A percentile compares a stretch with the other conserved stretches of the same genome.
Evolutionary conservation across 2,329 filamentous ascomycete species (phyloP).

Genomic region (Sclerotinia minor): DNA sequence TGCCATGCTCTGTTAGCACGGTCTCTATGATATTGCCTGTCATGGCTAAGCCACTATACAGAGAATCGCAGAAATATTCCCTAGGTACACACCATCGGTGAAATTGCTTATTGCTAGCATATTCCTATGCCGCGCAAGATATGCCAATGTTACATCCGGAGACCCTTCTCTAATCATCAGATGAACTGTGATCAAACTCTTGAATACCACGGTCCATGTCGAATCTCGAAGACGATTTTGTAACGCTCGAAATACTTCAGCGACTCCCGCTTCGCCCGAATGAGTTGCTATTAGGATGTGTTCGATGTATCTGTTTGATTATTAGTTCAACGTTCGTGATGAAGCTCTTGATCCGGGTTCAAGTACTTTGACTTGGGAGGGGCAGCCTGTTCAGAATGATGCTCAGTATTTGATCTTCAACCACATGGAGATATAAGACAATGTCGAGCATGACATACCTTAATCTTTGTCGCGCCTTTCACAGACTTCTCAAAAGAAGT

Average conservation of each 20-base stretch:
- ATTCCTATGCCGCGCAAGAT: conserved; percentile 78
- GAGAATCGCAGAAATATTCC: conserved; percentile 8
- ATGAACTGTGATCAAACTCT: conserved; percentile 91
- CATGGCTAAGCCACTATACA: conserved; percentile 28
- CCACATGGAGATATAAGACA: conserved; percentile 8
- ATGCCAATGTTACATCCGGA: conserved; percentile 81
- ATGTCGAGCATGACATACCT: conserved; percentile 55
- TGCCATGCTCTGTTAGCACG: conserved; percentile 44
- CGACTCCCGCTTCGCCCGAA: conserved; percentile 89
- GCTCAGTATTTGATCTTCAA: conserved; percentile 26
- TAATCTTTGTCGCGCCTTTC: conserved; percentile 97
- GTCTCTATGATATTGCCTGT: conserved; percentile 31
- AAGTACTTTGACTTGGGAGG: conserved; percentile 95
- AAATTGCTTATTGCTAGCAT: conserved; percentile 86
- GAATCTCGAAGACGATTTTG: conserved; percentile 88
- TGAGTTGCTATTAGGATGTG: conserved; percentile 95
- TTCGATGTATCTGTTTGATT: conserved; percentile 62
- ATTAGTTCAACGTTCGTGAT: conserved; percentile 30
- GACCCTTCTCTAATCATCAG: conserved; percentile 97
- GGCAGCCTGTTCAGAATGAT: conserved; percentile 63
- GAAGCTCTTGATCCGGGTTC: conserved; percentile 10
- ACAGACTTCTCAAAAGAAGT: conserved; percentile 98
- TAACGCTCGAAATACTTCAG: conserved; percentile 90
- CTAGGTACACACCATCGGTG: conserved; percentile 71
- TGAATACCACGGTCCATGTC: conserved; percentile 99